These are phyloP conservation scores for Lipomyces kockii DNA, from an alignment of 805 yeast species.

Conservation along the genomic window DNA sequence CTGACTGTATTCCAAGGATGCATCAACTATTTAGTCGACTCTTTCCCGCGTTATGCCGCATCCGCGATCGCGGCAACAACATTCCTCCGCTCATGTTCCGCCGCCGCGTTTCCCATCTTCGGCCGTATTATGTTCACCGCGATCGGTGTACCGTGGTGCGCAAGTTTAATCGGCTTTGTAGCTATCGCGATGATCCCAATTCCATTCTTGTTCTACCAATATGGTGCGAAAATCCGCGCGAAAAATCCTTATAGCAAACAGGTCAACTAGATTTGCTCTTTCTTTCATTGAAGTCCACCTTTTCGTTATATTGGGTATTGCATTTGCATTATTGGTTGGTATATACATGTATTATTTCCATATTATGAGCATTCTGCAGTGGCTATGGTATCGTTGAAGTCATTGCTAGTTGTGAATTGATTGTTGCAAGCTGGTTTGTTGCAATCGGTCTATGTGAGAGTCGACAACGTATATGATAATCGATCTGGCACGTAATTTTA, in stretches of 20 bases:
- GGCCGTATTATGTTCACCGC: slow-evolving; percentile 57
- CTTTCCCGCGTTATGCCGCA: slow-evolving; percentile 62
- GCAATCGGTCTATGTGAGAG: too few species aligned
- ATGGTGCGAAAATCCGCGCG: slow-evolving; percentile 51
- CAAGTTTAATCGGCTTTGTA: slow-evolving; percentile 56
- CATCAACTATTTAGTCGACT: slow-evolving; percentile 64
- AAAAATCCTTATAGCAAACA: slow-evolving; percentile 34
- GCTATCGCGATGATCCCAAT: slow-evolving; percentile 57
- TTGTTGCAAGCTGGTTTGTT: too few species aligned
- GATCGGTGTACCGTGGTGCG: slow-evolving; percentile 60
- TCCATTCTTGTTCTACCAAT: slow-evolving; percentile 59
- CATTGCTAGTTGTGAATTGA: too few species aligned
- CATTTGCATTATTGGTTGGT: background rate
- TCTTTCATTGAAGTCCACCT: background rate
- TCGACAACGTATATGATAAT: too few species aligned
- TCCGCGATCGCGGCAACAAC: slow-evolving; percentile 70
- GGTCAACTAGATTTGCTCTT: slow-evolving; percentile 6
- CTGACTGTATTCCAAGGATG: slow-evolving; percentile 63
- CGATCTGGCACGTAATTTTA: too few species aligned
- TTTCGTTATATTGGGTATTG: background rate
- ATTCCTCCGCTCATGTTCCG: slow-evolving; percentile 61
- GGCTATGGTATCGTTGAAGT: background rate
- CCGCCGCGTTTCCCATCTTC: slow-evolving; percentile 65
- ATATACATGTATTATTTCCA: background rate
- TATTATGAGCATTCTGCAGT: too few species aligned